A percentile compares a stretch with the other conserved stretches of the same genome.
Conservation (phyloP, 352 stramenopile species). For the Albugo laibachii region DNA sequence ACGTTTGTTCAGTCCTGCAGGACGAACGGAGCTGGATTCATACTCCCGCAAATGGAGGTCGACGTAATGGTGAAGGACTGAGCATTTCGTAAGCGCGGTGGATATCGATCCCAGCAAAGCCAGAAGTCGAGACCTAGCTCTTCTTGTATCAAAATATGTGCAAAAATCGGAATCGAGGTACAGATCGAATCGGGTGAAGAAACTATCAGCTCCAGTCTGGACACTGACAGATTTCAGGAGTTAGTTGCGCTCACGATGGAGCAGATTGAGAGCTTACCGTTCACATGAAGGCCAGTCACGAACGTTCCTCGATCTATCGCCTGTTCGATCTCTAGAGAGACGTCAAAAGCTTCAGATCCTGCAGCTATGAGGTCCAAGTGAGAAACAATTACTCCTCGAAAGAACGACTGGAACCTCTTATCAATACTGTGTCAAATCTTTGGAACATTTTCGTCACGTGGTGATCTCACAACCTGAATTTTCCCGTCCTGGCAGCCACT, state of each 20-base stretch:
- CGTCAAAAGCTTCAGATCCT: constrained; percentile 39
- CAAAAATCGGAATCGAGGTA: no score
- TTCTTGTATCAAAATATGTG: no score
- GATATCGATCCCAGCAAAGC: constrained; percentile 37
- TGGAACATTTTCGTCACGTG: constrained; percentile 32
- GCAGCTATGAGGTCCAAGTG: constrained; percentile 22
- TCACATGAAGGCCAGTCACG: constrained; percentile 27
- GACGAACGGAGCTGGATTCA: no score
- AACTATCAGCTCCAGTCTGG: constrained; percentile 34
- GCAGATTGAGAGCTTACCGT: constrained; percentile 41
- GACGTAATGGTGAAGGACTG: constrained; percentile 1
- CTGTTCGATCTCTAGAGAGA: not conserved
- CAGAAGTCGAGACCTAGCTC: constrained; percentile 10
- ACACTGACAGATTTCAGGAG: constrained; percentile 26
- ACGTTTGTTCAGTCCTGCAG: no score
- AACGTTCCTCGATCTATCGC: constrained; percentile 5
- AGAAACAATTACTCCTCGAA: not conserved
- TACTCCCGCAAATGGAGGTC: no score
- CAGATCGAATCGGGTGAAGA: constrained; percentile 26
- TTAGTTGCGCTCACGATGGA: constrained; percentile 14
- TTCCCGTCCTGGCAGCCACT: constrained; percentile 43
- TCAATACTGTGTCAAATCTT: constrained; percentile 33
- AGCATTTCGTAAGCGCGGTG: constrained; percentile 34
- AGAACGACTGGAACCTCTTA: constrained; percentile 13
- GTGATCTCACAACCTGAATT: constrained; percentile 44